These are phyloP conservation scores for Escallonia herrerae DNA, from an alignment of 129 eudicot species.

Conservation along the genomic window DNA sequence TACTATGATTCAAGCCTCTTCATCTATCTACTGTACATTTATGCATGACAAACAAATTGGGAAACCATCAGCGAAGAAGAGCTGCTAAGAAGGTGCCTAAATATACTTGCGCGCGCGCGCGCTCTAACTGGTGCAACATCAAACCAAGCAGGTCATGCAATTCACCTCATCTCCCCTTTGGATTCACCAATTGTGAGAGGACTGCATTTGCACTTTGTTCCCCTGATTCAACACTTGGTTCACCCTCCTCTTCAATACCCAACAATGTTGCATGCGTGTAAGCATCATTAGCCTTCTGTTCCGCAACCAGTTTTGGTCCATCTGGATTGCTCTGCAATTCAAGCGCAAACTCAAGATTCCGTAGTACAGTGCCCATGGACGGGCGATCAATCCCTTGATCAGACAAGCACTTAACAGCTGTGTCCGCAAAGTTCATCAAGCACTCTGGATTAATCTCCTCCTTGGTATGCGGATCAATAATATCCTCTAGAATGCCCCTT, in stretches of 20 bases:
- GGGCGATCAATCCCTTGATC: constrained; percentile 47
- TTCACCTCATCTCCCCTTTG: constrained; percentile 28
- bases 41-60: neutral
- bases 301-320: constrained; percentile 14
- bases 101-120: neutral
- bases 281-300: constrained; percentile 24
- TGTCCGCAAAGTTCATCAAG: constrained; percentile 32
- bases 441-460: constrained; percentile 33
- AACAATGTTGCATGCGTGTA: constrained; percentile 22
- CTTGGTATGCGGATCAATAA: constrained; percentile 42
- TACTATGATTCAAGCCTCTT: neutral
- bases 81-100: neutral
- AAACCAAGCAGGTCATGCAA: neutral
- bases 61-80: neutral
- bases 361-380: constrained; percentile 45
- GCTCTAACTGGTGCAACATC: neutral
- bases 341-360: constrained; percentile 50
- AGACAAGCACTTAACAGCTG: constrained; percentile 36
- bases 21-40: neutral
- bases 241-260: constrained; percentile 22
- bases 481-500: constrained; percentile 23
- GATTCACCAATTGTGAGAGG: constrained; percentile 35
- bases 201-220: constrained; percentile 7
- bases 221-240: neutral
- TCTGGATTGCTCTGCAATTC: constrained; percentile 31